phyloP scores from a whole-genome alignment of 2,329 filamentous ascomycete species.

The Colletotrichum sansevieriae region DNA sequence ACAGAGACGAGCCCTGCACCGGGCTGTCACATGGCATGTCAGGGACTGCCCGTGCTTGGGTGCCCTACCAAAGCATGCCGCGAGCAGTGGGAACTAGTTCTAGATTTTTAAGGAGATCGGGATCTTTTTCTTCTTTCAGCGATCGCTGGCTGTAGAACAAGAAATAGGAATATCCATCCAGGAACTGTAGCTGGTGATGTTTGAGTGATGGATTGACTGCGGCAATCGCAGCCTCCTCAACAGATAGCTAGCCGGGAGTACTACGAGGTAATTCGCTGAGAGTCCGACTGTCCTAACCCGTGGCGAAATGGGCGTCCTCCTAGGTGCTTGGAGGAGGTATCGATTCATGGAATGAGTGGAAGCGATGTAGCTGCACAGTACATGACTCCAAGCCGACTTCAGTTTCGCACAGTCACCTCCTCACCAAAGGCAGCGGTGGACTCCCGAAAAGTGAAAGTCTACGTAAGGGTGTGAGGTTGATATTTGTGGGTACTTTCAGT shows the following conservation, averaged over 20 bases:
- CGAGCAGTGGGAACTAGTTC: conserved; percentile 24
- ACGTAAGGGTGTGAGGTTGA: conserved; percentile 10
- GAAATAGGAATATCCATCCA: conserved; percentile 2
- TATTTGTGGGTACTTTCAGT: neutral
- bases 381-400: neutral
- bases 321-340: neutral
- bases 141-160: neutral
- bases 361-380: conserved; percentile 18
- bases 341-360: neutral
- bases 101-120: conserved; percentile 25
- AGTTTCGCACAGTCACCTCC: conserved; percentile 23
- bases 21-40: conserved; percentile 37
- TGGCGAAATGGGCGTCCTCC: neutral
- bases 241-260: conserved; percentile 19
- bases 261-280: neutral
- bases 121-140: conserved; percentile 3
- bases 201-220: conserved; percentile 10
- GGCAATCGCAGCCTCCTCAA: conserved; percentile 9
- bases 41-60: conserved; percentile 29
- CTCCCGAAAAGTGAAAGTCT: conserved; percentile 14
- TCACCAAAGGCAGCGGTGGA: conserved; percentile 13
- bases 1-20: conserved; percentile 1
- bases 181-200: neutral
- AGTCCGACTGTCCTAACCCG: conserved; percentile 2
- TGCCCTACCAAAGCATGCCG: neutral